These are phyloP conservation scores for Saccharomyces uvarum DNA, from an alignment of 1,139 yeast genomes.

Conservation along the genomic window DNA sequence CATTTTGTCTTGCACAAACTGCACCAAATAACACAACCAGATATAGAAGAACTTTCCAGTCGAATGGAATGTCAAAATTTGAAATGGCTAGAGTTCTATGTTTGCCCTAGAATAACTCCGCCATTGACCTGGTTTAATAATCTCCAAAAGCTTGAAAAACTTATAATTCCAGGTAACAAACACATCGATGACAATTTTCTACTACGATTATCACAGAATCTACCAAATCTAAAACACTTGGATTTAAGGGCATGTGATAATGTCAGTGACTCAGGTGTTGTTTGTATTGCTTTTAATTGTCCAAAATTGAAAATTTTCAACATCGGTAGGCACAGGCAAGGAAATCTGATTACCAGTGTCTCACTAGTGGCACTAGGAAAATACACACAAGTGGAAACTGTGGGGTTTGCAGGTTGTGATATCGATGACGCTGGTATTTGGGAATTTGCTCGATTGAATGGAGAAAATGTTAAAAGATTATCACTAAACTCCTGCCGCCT, in stretches of 20 bases:
- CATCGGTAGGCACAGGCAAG: slow-evolving; percentile 70
- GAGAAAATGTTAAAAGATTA: slow-evolving; percentile 51
- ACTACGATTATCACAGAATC: slow-evolving; percentile 41
- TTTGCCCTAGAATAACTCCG: slow-evolving; percentile 70
- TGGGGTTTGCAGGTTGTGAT: slow-evolving; percentile 85
- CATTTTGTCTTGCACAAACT: slow-evolving; percentile 47
- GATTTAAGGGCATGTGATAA: slow-evolving; percentile 83
- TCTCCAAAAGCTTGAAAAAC: slow-evolving; percentile 41
- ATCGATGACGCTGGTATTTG: slow-evolving; percentile 70
- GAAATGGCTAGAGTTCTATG: slow-evolving; percentile 68
- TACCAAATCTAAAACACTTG: slow-evolving; percentile 55
- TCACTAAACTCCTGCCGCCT: slow-evolving; percentile 70
- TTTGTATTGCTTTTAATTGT: slow-evolving; percentile 56
- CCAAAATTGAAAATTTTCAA: slow-evolving; percentile 50
- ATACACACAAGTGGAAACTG: slow-evolving; percentile 51
- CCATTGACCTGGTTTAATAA: slow-evolving; percentile 38
- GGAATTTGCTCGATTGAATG: slow-evolving; percentile 65
- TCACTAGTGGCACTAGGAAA: slow-evolving; percentile 53
- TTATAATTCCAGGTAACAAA: slow-evolving; percentile 71
- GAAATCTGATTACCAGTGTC: slow-evolving; percentile 63
- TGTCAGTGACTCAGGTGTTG: slow-evolving; percentile 68
- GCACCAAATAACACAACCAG: slow-evolving; percentile 37
- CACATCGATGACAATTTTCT: slow-evolving; percentile 55
- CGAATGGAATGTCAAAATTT: slow-evolving; percentile 42
- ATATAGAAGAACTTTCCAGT: slow-evolving; percentile 36